A percentile compares a stretch with the other conserved stretches of the same genome.
Evolutionary conservation across 768 basidiomycete species (phyloP).

Genomic region (Fomitopsis serialis): DNA sequence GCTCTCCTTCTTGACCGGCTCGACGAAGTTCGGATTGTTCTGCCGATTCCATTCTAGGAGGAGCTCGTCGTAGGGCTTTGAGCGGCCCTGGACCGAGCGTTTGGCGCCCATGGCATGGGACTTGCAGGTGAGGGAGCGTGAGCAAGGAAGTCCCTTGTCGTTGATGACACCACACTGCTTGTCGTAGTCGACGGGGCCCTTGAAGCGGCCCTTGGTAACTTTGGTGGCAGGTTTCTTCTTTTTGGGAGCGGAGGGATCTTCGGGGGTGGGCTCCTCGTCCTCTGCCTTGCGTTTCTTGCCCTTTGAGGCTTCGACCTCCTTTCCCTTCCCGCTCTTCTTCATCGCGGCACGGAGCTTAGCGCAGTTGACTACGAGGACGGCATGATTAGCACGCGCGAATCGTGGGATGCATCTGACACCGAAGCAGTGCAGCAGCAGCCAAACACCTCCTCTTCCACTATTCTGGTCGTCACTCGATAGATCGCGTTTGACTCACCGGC

Average conservation of each 20-base stretch:
- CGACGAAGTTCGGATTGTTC: constrained; percentile 83
- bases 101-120: constrained; percentile 97
- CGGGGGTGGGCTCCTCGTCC: constrained; percentile 57
- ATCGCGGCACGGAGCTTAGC: constrained; percentile 48
- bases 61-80: constrained; percentile 78
- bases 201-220: constrained; percentile 71
- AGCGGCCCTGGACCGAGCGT: constrained; percentile 84
- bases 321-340: constrained; percentile 54
- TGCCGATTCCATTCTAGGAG: constrained; percentile 89
- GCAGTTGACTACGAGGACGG: constrained; percentile 46
- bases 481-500: constrained; percentile 58
- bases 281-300: constrained; percentile 82
- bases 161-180: constrained; percentile 96
- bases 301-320: constrained; percentile 44
- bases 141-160: constrained; percentile 89
- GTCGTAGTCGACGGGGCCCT: constrained; percentile 87
- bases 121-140: constrained; percentile 95
- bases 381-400: not conserved
- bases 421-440: no score
- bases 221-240: constrained; percentile 76
- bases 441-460: no score
- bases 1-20: constrained; percentile 80
- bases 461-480: not conserved
- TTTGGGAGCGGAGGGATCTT: constrained; percentile 58
- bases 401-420: not conserved